Conservation (phyloP, 2,329 filamentous ascomycete species). For the Epichloe coenophiala region DNA sequence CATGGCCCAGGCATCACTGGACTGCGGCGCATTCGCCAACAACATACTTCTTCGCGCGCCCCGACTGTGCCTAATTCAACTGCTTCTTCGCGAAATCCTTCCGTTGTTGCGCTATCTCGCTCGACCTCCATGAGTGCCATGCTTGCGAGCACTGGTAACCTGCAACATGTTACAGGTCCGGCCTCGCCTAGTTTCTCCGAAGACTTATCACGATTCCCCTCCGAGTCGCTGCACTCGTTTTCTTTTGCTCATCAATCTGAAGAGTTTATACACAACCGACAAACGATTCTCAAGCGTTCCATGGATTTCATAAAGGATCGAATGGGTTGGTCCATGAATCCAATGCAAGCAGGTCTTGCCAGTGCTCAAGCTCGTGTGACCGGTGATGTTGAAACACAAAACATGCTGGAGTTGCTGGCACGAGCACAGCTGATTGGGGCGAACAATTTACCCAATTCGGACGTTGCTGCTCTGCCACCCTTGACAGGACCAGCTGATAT, state of each 20-base stretch:
- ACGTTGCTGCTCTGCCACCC: constrained; percentile 37
- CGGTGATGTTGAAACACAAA: constrained; percentile 77
- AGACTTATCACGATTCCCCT: constrained; percentile 83
- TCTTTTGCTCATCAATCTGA: constrained; percentile 94
- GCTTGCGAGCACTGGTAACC: constrained; percentile 40
- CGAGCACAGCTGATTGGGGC: constrained; percentile 66
- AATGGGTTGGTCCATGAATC: constrained; percentile 57
- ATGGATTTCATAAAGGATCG: constrained; percentile 95
- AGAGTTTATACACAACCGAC: constrained; percentile 78
- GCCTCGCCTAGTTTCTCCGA: constrained; percentile 68
- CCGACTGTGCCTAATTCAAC: constrained; percentile 51
- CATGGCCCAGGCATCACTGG: constrained; percentile 77
- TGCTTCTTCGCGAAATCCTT: constrained; percentile 47
- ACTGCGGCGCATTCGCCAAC: constrained; percentile 85
- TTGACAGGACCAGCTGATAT: constrained; percentile 67
- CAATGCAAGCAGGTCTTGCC: constrained; percentile 60
- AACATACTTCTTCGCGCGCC: constrained; percentile 49
- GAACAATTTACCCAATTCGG: constrained; percentile 42
- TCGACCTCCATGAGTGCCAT: constrained; percentile 60
- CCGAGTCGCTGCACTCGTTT: constrained; percentile 94
- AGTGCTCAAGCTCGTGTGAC: constrained; percentile 71
- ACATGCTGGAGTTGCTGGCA: constrained; percentile 78
- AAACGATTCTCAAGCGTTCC: constrained; percentile 84
- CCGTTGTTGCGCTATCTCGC: constrained; percentile 43
- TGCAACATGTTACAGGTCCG: constrained; percentile 46